These are phyloP conservation scores for Sclerotinia borealis DNA, from an alignment of 2,329 filamentous ascomycete genomes.

Conservation along the genomic window DNA sequence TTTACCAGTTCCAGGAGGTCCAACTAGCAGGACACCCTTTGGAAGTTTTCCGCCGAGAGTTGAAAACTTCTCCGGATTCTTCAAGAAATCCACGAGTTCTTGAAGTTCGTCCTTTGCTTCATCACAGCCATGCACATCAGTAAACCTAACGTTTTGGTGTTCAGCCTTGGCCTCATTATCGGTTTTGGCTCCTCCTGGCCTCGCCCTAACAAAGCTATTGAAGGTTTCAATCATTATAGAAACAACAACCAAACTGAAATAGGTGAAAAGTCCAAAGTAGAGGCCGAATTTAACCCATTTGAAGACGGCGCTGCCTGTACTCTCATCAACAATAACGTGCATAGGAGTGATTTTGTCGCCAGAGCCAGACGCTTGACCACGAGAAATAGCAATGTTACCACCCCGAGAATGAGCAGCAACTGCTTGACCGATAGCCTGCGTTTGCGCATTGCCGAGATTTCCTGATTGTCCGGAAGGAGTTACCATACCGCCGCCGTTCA, in stretches of 20 bases:
- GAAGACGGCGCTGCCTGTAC: constrained; percentile 70
- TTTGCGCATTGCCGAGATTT: constrained; percentile 52
- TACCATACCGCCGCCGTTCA: constrained; percentile 24
- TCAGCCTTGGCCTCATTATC: constrained; percentile 86
- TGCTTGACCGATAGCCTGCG: constrained; percentile 77
- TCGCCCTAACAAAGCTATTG: constrained; percentile 64
- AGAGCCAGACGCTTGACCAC: constrained; percentile 45
- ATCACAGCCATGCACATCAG: constrained; percentile 92
- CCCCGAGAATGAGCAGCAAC: constrained; percentile 67
- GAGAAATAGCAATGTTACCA: constrained; percentile 51
- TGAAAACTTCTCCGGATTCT: constrained; percentile 88
- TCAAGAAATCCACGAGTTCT: constrained; percentile 93
- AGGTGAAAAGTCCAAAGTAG: constrained; percentile 71
- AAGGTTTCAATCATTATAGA: constrained; percentile 79
- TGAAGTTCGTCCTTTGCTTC: constrained; percentile 98
- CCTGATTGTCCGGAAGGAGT: constrained; percentile 25
- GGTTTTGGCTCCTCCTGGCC: constrained; percentile 35
- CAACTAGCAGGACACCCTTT: constrained; percentile 91
- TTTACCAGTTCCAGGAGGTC: constrained; percentile 95
- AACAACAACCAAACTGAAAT: constrained; percentile 71
- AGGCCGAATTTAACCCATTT: constrained; percentile 86
- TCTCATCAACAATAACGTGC: constrained; percentile 93
- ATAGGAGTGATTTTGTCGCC: constrained; percentile 80
- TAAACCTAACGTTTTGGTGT: constrained; percentile 84
- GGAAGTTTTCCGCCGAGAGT: constrained; percentile 93